phyloP scores from a whole-genome alignment of 2,329 filamentous ascomycete species.

The Aureobasidium lini region DNA sequence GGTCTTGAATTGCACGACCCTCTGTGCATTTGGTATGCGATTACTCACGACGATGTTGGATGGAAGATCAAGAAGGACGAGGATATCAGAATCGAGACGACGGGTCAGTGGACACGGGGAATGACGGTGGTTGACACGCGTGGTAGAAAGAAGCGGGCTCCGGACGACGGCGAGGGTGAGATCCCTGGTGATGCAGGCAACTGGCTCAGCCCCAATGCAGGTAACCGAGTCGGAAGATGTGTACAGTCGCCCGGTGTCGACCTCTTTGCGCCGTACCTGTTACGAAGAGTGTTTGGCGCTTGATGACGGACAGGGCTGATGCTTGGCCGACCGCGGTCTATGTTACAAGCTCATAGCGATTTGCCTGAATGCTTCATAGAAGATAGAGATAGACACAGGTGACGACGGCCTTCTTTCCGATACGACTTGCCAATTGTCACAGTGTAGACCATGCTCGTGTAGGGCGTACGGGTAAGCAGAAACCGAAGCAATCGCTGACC shows the following conservation, averaged over 20 bases:
- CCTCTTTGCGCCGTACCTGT: constrained; percentile 27
- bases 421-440: background rate
- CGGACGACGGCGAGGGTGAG: constrained; percentile 42
- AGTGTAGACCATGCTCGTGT: background rate
- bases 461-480: background rate
- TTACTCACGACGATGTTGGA: constrained; percentile 16
- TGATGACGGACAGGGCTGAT: constrained; percentile 2
- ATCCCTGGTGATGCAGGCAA: constrained; percentile 61
- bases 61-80: constrained; percentile 45
- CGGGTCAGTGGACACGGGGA: constrained; percentile 89
- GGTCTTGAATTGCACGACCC: constrained; percentile 42
- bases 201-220: constrained; percentile 67
- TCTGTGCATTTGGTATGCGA: constrained; percentile 29
- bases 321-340: background rate
- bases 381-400: background rate
- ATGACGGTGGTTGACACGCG: constrained; percentile 82
- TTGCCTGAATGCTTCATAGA: background rate
- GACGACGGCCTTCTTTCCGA: background rate
- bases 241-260: constrained; percentile 60
- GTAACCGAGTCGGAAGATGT: constrained; percentile 75
- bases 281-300: constrained; percentile 22
- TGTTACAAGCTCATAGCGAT: background rate
- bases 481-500: background rate
- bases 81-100: constrained; percentile 83
- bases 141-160: constrained; percentile 45